Evolutionary conservation across 2,329 filamentous ascomycete genomes (phyloP), one percentile per base, ranked within the genome.

Genomic region (Aspergillus ruber): DNA sequence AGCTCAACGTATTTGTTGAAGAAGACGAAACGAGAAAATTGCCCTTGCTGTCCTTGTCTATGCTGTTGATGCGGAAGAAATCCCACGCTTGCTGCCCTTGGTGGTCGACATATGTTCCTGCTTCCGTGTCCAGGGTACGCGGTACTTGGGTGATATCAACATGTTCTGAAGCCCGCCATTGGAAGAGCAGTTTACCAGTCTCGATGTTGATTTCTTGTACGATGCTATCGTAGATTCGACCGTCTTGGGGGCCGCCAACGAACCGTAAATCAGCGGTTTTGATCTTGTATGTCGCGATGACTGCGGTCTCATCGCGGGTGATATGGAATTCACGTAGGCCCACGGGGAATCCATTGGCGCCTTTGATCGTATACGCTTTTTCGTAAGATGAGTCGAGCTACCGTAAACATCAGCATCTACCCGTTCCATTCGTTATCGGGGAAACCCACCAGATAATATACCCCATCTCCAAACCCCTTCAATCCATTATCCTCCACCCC

Each of bases 11-110:
- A 39, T 52, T 54, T 27, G 54, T 47, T 21, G 60, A 68, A 17
- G 74, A 69, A 0, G 67, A 63, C 0, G 72, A 76, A 39, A 77
- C 58, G 3, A 73, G 59, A 39, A 69, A 74, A 46, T 74, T 70
- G 9, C 71, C 75, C 1, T 68, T 62, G 3, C 57, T 51, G 51
- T 77, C 74, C 59, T 78, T 78, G 57, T 75, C 73, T 47, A 78
- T 65, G 39, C 73, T 75, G 60, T 78, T 80, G 59, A 80, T 73
- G 58, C 80, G 77, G 62, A 79, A 78, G 59, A 74, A 80, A 55
- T 80, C 77, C 67, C 72, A 80, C 3, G 46, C 43, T 47, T 54
- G 17, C n/a, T 38, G 51, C 8, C 51, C 50, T 15, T 59, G 58
- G 13, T 50, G 46, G 4, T 58, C 54, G 25, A 29, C 4, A 4